Conservation (phyloP, 768 basidiomycete genomes). For the Rhodotorula diobovata region DNA sequence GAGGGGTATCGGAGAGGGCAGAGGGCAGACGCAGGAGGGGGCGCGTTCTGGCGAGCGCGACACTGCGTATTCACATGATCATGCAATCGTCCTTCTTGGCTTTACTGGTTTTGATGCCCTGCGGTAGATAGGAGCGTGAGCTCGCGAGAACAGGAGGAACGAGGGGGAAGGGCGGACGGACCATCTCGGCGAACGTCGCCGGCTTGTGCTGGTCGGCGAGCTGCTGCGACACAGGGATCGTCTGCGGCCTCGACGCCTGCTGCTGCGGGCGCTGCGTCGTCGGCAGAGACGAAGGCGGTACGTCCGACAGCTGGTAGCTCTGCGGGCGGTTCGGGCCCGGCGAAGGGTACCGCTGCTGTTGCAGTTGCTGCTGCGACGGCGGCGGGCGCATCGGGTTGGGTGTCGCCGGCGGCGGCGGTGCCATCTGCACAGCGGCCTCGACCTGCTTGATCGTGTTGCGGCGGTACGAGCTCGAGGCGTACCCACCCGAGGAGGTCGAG, state of each 20-base stretch:
- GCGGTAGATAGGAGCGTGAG: not conserved
- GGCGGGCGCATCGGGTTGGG: conserved; percentile 1
- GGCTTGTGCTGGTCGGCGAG: conserved; percentile 8
- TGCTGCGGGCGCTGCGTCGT: not conserved
- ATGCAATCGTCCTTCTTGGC: conserved; percentile 37
- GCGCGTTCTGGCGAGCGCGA: not conserved
- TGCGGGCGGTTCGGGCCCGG: conserved; percentile 2
- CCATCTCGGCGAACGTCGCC: conserved; percentile 37
- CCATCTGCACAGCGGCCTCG: conserved; percentile 38
- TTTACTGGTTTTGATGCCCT: conserved; percentile 36
- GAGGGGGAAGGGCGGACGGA: not conserved
- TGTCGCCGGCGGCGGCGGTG: conserved; percentile 7
- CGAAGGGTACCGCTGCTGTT: conserved; percentile 6
- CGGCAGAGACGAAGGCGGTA: not conserved
- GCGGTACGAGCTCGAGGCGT: conserved; percentile 13
- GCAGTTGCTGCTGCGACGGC: not conserved
- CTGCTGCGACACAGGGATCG: conserved; percentile 10
- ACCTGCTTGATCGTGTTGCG: conserved; percentile 40
- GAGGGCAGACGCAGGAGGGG: not conserved
- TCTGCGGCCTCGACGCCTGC: not conserved
- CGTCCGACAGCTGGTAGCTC: conserved; percentile 23
- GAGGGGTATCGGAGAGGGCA: no score
- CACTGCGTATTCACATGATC: not conserved
- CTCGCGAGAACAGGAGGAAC: not conserved
- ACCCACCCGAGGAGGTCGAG: not conserved